Evolutionary conservation across 768 basidiomycete species (phyloP), one percentile per base, ranked within the genome.

Genomic region (Lentinus tigrinus): DNA sequence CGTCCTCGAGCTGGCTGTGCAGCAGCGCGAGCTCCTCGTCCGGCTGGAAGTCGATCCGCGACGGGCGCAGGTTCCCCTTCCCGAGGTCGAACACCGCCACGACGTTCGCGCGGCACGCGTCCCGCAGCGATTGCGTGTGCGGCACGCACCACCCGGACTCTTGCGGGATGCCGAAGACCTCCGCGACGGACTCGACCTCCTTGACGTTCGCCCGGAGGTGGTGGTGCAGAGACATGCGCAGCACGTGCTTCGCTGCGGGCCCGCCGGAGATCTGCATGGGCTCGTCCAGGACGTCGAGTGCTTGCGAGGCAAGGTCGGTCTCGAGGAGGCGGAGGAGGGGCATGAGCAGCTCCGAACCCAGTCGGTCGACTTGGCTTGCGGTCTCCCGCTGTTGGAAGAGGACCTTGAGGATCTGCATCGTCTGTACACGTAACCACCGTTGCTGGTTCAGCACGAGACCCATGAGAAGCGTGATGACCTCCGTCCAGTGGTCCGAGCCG

Each of bases 221-320:
- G 23, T 80, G 69, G 62, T 89, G 87, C 84, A 95, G 87, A 71
- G 93, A 94, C 91, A 95, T 93, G 6, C 92, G 84, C 23, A 95
- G 78, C n/a, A 95, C 90, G 63, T 93, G 89, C 58, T 89, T 89
- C 0, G 92, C 91, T 0, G 87, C 81, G 47, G 84, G 85, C 23
- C 90, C 88, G 42, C 86, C 84, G 1, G 85, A 84, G 74, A 94
- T 88, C 19, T 81, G 83, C 72, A 91, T 85, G 0, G 94, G 94
- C 65, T 95, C 90, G 65, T 97, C 94, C 6, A 98, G 80, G n/a
- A 98, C 93, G 47, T 95, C 95, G 47, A 98, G 79, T 1, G 94
- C 95, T 60, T 91, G 85, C 8, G 87, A 73, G 10, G 95, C 88
- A 34, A 94, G 81, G 61, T 95, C 90, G 2, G 91, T 92, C 64